These are phyloP conservation scores for Russula earlei DNA, from an alignment of 768 basidiomycete species.

Conservation along the genomic window DNA sequence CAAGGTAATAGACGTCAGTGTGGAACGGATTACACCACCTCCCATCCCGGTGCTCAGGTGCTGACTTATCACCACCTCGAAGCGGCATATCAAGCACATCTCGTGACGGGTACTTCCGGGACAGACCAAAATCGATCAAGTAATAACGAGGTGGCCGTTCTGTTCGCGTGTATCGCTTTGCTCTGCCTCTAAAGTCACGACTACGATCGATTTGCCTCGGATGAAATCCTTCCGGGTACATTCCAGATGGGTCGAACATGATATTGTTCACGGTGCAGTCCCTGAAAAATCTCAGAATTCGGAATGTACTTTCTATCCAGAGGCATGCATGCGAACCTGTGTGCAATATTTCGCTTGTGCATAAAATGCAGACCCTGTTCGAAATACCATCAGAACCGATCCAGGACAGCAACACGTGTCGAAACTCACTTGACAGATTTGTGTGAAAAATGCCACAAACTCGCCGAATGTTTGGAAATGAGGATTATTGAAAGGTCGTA, in stretches of 20 bases:
- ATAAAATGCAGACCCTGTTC: not conserved
- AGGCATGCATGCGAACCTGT: not conserved
- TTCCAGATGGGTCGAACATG: not conserved
- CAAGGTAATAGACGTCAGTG: not conserved
- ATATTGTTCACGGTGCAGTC: not conserved
- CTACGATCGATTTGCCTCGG: not conserved
- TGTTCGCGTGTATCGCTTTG: constrained; percentile 22
- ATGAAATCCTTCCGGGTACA: not conserved
- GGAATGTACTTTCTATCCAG: not conserved
- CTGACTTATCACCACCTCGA: not conserved
- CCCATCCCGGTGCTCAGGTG: not conserved
- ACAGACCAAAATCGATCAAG: constrained; percentile 5
- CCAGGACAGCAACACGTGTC: not conserved
- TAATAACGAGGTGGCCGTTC: constrained; percentile 1
- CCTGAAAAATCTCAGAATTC: not conserved
- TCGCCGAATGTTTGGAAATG: not conserved
- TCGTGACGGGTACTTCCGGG: not conserved
- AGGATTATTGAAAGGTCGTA: not conserved
- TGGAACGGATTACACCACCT: not conserved
- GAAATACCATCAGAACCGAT: not conserved
- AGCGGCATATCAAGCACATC: not conserved
- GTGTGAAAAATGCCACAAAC: constrained; percentile 19
- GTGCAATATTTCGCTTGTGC: not conserved
- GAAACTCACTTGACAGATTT: not conserved
- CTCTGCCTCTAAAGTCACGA: constrained; percentile 21